Percentiles rank a stretch among this genome's conserved stretches.
Evolutionary conservation across 441 rosid species (phyloP).

Genomic region (Lepidium campestre): DNA sequence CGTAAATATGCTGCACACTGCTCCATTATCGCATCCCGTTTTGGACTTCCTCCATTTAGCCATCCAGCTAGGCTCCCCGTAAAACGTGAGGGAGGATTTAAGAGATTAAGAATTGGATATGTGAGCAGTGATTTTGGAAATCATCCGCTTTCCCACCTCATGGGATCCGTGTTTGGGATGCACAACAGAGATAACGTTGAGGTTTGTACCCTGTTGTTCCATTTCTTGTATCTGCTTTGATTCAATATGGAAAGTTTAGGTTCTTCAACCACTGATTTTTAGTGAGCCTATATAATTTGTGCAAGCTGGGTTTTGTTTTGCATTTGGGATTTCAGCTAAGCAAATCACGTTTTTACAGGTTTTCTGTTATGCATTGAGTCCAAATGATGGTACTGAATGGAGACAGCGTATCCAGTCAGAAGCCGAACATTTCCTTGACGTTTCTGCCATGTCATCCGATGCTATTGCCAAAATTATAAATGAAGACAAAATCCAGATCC

Average conservation of each 20-base stretch:
- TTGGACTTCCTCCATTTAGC: constrained; percentile 65
- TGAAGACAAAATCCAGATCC: constrained; percentile 84
- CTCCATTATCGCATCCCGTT: constrained; percentile 86
- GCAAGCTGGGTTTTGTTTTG: neutral
- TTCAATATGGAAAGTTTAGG: neutral
- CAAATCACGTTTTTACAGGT: constrained; percentile 42
- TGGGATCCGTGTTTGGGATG: constrained; percentile 99
- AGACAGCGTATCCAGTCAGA: constrained; percentile 87
- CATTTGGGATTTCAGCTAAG: constrained; percentile 5
- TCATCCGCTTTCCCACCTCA: constrained; percentile 96
- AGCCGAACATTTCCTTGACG: constrained; percentile 89
- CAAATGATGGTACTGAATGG: constrained; percentile 97
- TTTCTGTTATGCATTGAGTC: constrained; percentile 93
- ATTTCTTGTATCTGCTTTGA: neutral
- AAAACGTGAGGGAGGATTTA: constrained; percentile 57
- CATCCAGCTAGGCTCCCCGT: constrained; percentile 67
- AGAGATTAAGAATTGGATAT: constrained; percentile 86
- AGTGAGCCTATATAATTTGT: neutral
- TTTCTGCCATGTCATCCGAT: constrained; percentile 86
- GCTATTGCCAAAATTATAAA: constrained; percentile 81
- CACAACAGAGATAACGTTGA: constrained; percentile 82
- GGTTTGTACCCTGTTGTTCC: constrained; percentile 39
- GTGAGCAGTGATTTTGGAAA: constrained; percentile 99
- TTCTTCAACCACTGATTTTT: neutral
- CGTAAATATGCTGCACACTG: constrained; percentile 96